phyloP scores from a whole-genome alignment of 1,284 basidiomycete species.

The Lentinula novae-zelandiae region DNA sequence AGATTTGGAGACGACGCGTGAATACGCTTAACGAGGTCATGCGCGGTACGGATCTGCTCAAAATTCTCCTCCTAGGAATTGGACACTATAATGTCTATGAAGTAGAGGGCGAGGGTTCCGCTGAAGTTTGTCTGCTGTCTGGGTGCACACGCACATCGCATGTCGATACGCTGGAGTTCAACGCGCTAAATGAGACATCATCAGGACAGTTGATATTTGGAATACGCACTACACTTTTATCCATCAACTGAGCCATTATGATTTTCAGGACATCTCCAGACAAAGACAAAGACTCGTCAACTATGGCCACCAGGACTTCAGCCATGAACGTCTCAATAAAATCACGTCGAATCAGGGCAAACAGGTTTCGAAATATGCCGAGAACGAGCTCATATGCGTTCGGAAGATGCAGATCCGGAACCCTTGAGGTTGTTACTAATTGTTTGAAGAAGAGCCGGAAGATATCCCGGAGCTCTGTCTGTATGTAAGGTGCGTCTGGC shows the following conservation, averaged over 20 bases:
- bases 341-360: constrained; percentile 76
- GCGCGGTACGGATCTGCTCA: constrained; percentile 69
- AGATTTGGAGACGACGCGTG: constrained; percentile 79
- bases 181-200: constrained; percentile 42
- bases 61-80: constrained; percentile 57
- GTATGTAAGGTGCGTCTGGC: constrained; percentile 94
- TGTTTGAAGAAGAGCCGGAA: constrained; percentile 94
- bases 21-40: constrained; percentile 84
- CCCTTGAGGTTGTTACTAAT: constrained; percentile 72
- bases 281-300: constrained; percentile 81
- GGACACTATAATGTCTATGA: constrained; percentile 80
- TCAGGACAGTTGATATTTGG: background rate
- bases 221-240: constrained; percentile 61
- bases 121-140: constrained; percentile 83
- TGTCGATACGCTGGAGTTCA: constrained; percentile 80
- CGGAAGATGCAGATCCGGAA: constrained; percentile 68
- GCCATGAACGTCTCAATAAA: constrained; percentile 85
- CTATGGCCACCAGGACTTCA: constrained; percentile 85
- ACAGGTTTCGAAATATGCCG: constrained; percentile 82
- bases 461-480: constrained; percentile 85
- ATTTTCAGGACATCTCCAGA: constrained; percentile 79
- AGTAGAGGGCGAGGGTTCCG: constrained; percentile 89
- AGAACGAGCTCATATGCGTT: constrained; percentile 83
- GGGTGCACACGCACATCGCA: constrained; percentile 86
- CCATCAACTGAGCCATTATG: constrained; percentile 84